These are phyloP conservation scores for Pseudogymnoascus sp. DNA, from an alignment of 2,329 filamentous ascomycete genomes.

Conservation along the genomic window DNA sequence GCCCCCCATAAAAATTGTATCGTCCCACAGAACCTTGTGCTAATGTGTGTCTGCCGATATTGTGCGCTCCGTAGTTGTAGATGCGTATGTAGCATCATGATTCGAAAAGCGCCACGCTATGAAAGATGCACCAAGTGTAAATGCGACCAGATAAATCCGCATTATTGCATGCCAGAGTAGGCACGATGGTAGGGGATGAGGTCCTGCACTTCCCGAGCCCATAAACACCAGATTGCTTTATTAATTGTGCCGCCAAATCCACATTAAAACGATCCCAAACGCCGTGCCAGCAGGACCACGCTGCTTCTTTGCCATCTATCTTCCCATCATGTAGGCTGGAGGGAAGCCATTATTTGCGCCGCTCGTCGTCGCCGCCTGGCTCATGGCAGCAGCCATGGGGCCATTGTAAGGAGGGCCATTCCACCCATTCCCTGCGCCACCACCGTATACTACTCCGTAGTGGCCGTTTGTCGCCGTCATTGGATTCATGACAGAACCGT, in stretches of 20 bases:
- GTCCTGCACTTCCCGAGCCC: not conserved
- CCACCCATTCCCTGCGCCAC: conserved; percentile 22
- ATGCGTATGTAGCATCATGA: not conserved
- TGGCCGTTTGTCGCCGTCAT: conserved; percentile 19
- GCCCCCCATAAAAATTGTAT: conserved; percentile 1
- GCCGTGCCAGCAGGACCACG: not conserved
- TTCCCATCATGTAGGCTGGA: conserved; percentile 31
- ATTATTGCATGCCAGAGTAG: not conserved
- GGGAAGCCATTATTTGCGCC: conserved; percentile 25
- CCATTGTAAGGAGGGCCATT: conserved; percentile 21
- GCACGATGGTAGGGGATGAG: conserved; percentile 3
- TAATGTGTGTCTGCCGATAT: conserved; percentile 5
- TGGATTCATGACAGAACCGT: conserved; percentile 20
- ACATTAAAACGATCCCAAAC: conserved; percentile 9
- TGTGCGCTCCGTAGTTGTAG: conserved; percentile 4
- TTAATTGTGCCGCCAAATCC: not conserved
- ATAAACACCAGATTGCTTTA: conserved; percentile 3
- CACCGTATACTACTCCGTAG: conserved; percentile 14
- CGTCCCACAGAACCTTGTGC: conserved; percentile 3
- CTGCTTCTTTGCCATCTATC: conserved; percentile 19
- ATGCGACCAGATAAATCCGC: conserved; percentile 2
- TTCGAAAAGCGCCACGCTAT: conserved; percentile 5
- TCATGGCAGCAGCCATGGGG: conserved; percentile 23
- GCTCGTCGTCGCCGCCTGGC: conserved; percentile 22
- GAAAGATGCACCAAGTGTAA: conserved; percentile 6